Evolutionary conservation across 768 basidiomycete species (phyloP).

Genomic region (Lentinula raphanica): DNA sequence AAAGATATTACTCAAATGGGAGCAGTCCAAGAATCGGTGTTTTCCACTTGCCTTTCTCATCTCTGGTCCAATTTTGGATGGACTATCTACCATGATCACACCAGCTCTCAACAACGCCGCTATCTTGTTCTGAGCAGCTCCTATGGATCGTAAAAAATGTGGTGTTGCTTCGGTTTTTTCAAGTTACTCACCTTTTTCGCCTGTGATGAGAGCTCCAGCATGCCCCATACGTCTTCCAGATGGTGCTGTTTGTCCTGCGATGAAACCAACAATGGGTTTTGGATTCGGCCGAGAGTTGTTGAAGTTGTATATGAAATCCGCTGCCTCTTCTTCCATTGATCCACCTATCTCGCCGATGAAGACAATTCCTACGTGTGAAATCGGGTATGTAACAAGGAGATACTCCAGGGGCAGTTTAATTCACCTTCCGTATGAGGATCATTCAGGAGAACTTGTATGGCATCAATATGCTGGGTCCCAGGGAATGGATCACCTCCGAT

Average conservation of each 20-base stretch:
- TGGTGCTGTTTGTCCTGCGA: conserved; percentile 95
- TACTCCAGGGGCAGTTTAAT: background rate
- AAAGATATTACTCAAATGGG: no score
- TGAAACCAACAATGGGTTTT: conserved; percentile 97
- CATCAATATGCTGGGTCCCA: conserved; percentile 92
- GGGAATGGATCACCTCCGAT: conserved; percentile 98
- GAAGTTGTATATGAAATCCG: conserved; percentile 87
- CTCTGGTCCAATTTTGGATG: conserved; percentile 86
- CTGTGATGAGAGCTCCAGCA: conserved; percentile 95
- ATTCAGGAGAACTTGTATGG: conserved; percentile 91
- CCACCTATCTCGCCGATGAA: conserved; percentile 99
- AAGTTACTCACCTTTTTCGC: conserved; percentile 75
- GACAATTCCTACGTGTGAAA: conserved; percentile 68
- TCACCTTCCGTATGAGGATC: conserved; percentile 92
- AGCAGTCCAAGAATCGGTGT: background rate
- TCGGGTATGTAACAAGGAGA: background rate
- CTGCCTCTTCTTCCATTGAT: conserved; percentile 98
- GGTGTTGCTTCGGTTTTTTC: background rate
- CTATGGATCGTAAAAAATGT: conserved; percentile 28
- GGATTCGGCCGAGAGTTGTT: conserved; percentile 83
- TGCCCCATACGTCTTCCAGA: conserved; percentile 98
- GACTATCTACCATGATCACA: conserved; percentile 89
- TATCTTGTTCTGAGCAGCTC: conserved; percentile 92
- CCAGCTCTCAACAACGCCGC: conserved; percentile 86
- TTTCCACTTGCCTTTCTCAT: conserved; percentile 78